Conservation (phyloP, 495 filamentous ascomycete genomes). For the Trichoderma erinaceum region DNA sequence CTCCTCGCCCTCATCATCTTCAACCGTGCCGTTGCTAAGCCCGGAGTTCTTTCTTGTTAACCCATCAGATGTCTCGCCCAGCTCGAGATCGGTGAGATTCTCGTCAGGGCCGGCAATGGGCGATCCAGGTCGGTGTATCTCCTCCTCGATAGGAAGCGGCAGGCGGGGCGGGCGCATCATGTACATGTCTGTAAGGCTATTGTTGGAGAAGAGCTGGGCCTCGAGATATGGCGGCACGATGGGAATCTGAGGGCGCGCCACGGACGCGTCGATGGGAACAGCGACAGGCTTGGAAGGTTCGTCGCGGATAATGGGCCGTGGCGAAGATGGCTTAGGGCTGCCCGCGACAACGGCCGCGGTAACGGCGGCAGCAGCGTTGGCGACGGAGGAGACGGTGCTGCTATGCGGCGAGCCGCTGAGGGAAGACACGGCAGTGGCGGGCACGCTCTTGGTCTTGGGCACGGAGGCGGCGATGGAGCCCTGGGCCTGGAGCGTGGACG, state of each 20-base stretch:
- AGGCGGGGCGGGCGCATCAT: slow-evolving; percentile 75
- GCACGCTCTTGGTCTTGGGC: slow-evolving; percentile 34
- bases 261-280: slow-evolving; percentile 33
- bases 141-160: slow-evolving; percentile 86
- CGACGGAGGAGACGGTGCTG: slow-evolving; percentile 19
- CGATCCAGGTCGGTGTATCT: slow-evolving; percentile 76
- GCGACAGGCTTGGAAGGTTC: slow-evolving; percentile 46
- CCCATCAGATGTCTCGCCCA: slow-evolving; percentile 32
- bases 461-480: slow-evolving; percentile 34
- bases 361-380: slow-evolving; percentile 21
- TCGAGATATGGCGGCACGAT: neutral
- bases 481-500: slow-evolving; percentile 49
- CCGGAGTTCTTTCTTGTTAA: slow-evolving; percentile 54
- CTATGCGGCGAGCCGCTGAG: slow-evolving; percentile 35
- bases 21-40: slow-evolving; percentile 62
- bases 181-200: slow-evolving; percentile 50
- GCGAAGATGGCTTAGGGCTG: slow-evolving; percentile 15
- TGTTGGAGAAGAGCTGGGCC: slow-evolving; percentile 23
- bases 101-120: slow-evolving; percentile 57
- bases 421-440: slow-evolving; percentile 30
- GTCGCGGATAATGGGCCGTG: slow-evolving; percentile 21
- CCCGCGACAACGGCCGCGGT: slow-evolving; percentile 7
- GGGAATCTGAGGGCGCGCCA: slow-evolving; percentile 27
- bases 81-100: slow-evolving; percentile 42
- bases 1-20: slow-evolving; percentile 73